A percentile compares a stretch with the other conserved stretches of the same genome.
Evolutionary conservation across 2,329 filamentous ascomycete genomes (phyloP).

Genomic region (Aspergillus viridinutans): DNA sequence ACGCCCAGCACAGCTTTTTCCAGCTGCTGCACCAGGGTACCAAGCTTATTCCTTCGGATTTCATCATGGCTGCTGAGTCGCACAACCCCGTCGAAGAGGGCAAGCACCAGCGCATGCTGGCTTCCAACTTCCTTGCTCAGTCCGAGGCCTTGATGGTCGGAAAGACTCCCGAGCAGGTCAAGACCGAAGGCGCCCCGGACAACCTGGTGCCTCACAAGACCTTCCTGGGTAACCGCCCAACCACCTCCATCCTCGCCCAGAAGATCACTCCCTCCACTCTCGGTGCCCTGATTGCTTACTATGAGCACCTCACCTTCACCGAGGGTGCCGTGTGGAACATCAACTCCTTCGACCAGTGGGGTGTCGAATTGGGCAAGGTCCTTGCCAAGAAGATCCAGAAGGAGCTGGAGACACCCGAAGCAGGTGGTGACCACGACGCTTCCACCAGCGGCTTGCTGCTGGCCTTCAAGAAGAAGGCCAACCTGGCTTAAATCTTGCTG

Average conservation of each 20-base stretch:
- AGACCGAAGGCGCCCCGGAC: constrained; percentile 45
- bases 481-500: constrained; percentile 32
- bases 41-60: constrained; percentile 97
- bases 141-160: constrained; percentile 53
- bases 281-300: constrained; percentile 95
- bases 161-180: constrained; percentile 46
- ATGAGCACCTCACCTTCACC: constrained; percentile 97
- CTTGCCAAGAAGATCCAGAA: constrained; percentile 85
- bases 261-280: constrained; percentile 92
- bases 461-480: constrained; percentile 79
- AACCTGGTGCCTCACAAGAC: constrained; percentile 92
- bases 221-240: constrained; percentile 95
- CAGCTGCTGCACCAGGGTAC: constrained; percentile 98
- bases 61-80: constrained; percentile 91
- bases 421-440: constrained; percentile 70
- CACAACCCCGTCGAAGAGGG: constrained; percentile 93
- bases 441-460: constrained; percentile 87
- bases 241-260: constrained; percentile 88
- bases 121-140: constrained; percentile 50
- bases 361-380: constrained; percentile 95
- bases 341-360: constrained; percentile 99
- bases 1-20: constrained; percentile 99
- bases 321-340: constrained; percentile 99
- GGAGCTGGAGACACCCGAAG: constrained; percentile 75
- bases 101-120: constrained; percentile 74